Evolutionary conservation across 129 eudicot genomes (phyloP).

Genomic region (Apium graveolens): DNA sequence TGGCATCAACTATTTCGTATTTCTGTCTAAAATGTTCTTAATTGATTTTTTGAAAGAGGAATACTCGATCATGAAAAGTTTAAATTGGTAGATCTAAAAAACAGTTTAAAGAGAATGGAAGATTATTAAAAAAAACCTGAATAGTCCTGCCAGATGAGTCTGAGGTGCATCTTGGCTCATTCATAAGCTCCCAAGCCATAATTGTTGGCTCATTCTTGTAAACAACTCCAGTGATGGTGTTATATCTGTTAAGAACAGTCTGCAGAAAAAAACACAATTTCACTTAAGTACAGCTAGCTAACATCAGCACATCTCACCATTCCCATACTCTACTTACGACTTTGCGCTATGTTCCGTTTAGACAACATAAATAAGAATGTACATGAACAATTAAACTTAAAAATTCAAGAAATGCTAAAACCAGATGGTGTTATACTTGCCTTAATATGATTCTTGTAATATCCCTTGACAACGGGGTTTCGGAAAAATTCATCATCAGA

Average conservation of each 20-base stretch:
- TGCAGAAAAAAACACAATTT: constrained; percentile 21
- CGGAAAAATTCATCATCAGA: constrained; percentile 92
- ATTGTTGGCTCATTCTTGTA: constrained; percentile 96
- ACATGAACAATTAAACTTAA: neutral
- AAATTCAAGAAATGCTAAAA: neutral
- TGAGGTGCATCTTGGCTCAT: constrained; percentile 96
- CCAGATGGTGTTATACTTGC: constrained; percentile 18
- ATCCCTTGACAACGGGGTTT: constrained; percentile 69
- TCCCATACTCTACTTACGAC: neutral
- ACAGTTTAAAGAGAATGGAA: neutral
- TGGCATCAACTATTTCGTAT: no score
- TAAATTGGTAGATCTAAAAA: neutral
- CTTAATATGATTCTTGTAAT: constrained; percentile 80
- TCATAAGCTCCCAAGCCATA: constrained; percentile 99
- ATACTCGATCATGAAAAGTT: neutral
- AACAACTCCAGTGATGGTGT: constrained; percentile 61
- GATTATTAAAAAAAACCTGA: constrained; percentile 52
- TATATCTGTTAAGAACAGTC: constrained; percentile 77
- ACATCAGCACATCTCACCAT: neutral
- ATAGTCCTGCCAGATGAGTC: constrained; percentile 88
- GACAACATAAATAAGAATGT: neutral
- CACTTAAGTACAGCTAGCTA: neutral
- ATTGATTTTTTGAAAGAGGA: no score
- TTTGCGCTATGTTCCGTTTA: neutral
- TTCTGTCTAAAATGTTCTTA: no score